These are phyloP conservation scores for Francoa sonchifolia DNA, from an alignment of 441 rosid species.

Conservation along the genomic window DNA sequence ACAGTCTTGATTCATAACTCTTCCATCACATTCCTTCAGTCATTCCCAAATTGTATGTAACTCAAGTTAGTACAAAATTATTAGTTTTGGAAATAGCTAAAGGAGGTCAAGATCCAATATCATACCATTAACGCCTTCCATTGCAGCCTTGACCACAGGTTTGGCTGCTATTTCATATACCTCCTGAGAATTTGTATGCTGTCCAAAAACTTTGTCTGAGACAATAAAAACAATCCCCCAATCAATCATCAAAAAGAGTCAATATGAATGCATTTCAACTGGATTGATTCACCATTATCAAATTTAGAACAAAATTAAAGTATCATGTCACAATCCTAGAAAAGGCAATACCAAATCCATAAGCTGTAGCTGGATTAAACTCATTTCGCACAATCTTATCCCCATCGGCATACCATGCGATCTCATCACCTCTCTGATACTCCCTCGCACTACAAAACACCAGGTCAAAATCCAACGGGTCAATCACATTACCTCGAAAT, in stretches of 20 bases:
- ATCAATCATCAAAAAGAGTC: too few species aligned
- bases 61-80: too few species aligned
- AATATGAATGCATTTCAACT: too few species aligned
- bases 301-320: not conserved
- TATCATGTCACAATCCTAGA: not conserved
- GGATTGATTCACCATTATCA: too few species aligned
- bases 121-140: conserved; percentile 97
- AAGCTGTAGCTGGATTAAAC: conserved; percentile 57
- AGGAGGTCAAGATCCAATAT: too few species aligned
- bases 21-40: too few species aligned
- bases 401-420: conserved; percentile 91
- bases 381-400: conserved; percentile 66
- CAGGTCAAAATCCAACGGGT: not conserved
- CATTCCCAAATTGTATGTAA: too few species aligned
- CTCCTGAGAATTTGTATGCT: conserved; percentile 57
- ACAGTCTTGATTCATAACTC: too few species aligned
- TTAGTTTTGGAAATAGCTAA: too few species aligned
- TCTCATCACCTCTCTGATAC: conserved; percentile 74
- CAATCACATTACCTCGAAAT: too few species aligned
- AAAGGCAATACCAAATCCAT: conserved; percentile 38
- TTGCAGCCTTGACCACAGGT: conserved; percentile 89
- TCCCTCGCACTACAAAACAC: conserved; percentile 47
- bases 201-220: conserved; percentile 86
- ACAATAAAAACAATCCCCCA: too few species aligned
- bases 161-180: conserved; percentile 89